A percentile compares a stretch with the other conserved stretches of the same genome.
These are phyloP conservation scores for Irineochytrium annulatum DNA, from an alignment of 192 early-diverging fungal species.

Conservation along the genomic window DNA sequence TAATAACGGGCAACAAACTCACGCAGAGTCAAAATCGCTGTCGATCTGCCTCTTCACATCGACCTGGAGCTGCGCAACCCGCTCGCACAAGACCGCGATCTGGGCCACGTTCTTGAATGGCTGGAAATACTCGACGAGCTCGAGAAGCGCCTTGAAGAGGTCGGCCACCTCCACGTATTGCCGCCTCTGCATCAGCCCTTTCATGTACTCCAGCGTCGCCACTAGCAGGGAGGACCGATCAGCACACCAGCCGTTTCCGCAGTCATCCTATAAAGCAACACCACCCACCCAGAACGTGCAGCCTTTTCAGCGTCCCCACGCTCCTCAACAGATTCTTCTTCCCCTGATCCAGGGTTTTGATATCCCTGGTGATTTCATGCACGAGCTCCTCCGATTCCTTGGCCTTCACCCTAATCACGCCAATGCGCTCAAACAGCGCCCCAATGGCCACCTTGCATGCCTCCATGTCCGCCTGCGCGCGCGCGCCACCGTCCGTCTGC, in stretches of 20 bases:
- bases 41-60: slow-evolving; percentile 63
- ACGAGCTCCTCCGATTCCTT: slow-evolving; percentile 82
- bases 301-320: slow-evolving; percentile 73
- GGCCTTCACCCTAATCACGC: slow-evolving; percentile 81
- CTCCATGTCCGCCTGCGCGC: slow-evolving; percentile 61
- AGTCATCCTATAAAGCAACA: background rate
- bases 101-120: slow-evolving; percentile 70
- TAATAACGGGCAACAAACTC: slow-evolving; percentile 4
- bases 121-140: slow-evolving; percentile 73
- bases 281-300: slow-evolving; percentile 79
- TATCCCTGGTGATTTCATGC: slow-evolving; percentile 92
- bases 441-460: slow-evolving; percentile 74
- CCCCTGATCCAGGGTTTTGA: slow-evolving; percentile 88
- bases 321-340: slow-evolving; percentile 85
- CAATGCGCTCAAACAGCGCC: slow-evolving; percentile 75
- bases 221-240: no score
- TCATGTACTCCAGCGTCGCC: slow-evolving; percentile 19
- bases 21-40: slow-evolving; percentile 71
- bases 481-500: slow-evolving; percentile 60
- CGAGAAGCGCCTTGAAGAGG: slow-evolving; percentile 71
- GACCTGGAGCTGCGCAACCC: slow-evolving; percentile 58
- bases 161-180: slow-evolving; percentile 79
- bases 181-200: slow-evolving; percentile 33
- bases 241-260: no score
- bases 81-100: slow-evolving; percentile 64